phyloP scores from a whole-genome alignment of 2,329 filamentous ascomycete species.

The Zalaria obscura region DNA sequence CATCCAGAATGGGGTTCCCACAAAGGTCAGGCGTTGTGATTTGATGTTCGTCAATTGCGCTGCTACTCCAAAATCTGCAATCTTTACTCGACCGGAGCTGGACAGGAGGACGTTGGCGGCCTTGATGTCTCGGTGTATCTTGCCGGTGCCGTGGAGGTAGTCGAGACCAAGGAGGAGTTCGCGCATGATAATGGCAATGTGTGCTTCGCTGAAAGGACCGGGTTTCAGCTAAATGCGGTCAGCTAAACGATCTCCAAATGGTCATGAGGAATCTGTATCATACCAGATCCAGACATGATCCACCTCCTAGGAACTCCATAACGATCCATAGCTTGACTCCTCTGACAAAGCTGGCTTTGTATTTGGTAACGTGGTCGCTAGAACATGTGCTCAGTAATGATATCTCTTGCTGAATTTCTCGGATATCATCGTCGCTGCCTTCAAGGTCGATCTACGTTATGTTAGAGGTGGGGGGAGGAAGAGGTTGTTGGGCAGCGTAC shows the following conservation, averaged over 20 bases:
- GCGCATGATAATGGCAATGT: conserved; percentile 88
- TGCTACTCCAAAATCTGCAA: conserved; percentile 94
- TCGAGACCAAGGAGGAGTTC: conserved; percentile 82
- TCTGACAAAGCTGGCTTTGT: conserved; percentile 90
- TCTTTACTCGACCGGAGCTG: conserved; percentile 77
- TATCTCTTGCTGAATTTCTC: conserved; percentile 96
- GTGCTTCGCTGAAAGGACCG: conserved; percentile 71
- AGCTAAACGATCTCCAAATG: conserved; percentile 13
- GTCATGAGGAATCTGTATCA: conserved; percentile 10
- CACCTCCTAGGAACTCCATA: conserved; percentile 94
- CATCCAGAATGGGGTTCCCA: conserved; percentile 97
- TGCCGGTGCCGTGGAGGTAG: conserved; percentile 85
- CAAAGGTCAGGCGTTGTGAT: conserved; percentile 92
- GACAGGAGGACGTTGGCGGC: conserved; percentile 93
- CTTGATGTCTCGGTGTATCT: conserved; percentile 95
- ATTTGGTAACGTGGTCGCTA: conserved; percentile 87
- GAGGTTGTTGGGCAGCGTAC: conserved; percentile 36
- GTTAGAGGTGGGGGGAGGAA: conserved; percentile 4
- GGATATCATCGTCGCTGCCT: conserved; percentile 95
- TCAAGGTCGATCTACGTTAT: conserved; percentile 82
- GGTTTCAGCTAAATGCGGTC: conserved; percentile 57
- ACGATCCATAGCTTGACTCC: conserved; percentile 98
- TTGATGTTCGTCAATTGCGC: conserved; percentile 96
- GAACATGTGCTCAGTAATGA: conserved; percentile 88
- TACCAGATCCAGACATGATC: conserved; percentile 88